phyloP scores from a whole-genome alignment of 345 rosid species.

The sweet orange (Citrus sinensis) region DNA sequence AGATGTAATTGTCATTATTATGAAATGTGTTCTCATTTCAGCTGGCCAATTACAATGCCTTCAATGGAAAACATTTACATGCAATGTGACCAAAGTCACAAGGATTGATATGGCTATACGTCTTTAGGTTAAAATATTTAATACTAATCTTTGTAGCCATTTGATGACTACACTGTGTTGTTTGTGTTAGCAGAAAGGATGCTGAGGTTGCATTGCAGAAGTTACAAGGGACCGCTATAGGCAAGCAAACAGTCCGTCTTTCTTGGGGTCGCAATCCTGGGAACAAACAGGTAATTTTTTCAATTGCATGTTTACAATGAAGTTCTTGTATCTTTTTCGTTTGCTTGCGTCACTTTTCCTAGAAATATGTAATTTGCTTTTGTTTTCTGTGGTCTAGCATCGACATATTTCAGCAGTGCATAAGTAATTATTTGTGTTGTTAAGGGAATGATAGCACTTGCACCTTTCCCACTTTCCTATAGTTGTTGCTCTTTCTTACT shows the following conservation, averaged over 20 bases:
- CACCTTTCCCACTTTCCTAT: neutral
- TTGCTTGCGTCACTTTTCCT: neutral
- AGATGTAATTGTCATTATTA: neutral
- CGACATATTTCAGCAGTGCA: neutral
- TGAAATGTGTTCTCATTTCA: neutral
- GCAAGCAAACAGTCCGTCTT: slow-evolving; percentile 91
- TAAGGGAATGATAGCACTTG: neutral
- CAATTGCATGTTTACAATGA: neutral
- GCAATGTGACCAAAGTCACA: neutral
- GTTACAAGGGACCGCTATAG: slow-evolving; percentile 72
- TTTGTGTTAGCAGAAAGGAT: slow-evolving; percentile 51
- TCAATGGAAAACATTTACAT: neutral
- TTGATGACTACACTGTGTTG: slow-evolving; percentile 7
- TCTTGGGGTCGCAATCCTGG: slow-evolving; percentile 94
- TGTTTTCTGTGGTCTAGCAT: neutral
- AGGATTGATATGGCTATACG: neutral
- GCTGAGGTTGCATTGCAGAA: slow-evolving; percentile 84
- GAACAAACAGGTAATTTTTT: slow-evolving; percentile 66
- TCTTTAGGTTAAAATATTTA: neutral
- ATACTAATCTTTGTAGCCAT: neutral
- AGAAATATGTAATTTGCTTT: neutral
- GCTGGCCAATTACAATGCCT: neutral
- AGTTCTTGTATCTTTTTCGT: neutral
- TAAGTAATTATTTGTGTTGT: neutral
- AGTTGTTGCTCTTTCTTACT: neutral